Base-by-base conservation (phyloP, 305 asterid genomes). In the Fraxinus greggii region DNA sequence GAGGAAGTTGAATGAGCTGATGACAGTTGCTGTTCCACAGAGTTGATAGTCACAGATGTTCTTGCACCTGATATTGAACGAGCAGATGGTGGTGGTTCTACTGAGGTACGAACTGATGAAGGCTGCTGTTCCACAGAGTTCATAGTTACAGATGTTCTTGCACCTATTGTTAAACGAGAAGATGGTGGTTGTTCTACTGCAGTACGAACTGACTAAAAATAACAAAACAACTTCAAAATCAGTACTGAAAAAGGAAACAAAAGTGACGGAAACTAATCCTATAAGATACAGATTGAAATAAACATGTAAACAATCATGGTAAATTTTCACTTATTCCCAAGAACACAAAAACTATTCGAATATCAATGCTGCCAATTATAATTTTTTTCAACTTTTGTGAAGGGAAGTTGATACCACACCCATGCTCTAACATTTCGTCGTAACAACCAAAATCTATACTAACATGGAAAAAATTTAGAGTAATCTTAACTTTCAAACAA, bases 191-290 rank as follows among this genome's bases (percentile, higher is more conserved):
- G 92, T 13, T 88, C 92, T 61, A 82, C 83, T 61, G 92, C 32
- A 78, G 78, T 86, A 86, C 91, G 91, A 87, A 85, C 92, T 86
- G 93, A 63, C 93, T 90, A 86, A 84, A 82, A 82, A 86, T 80
- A 86, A 85, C 77, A 77, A 48, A 80, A 76, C 61, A 82, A 74
- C 80, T 83, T 84, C 80, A 88, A 72, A 65, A 21, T 32, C 38
- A 31, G 67, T 35, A 48, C 5, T 21, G 17, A 75, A 42, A 75
- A 42, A 72, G 32, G 78, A 35, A 45, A 79, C 45, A 32, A 70
- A 38, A 26, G 26, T 36, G 12, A 24, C 15, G 19, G 24, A 48
- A 67, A 69, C 56, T 29, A 9, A 29, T 21, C 31, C 13, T 35
- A 29, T 31, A 29, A 29, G 21, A 76, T 45, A 76, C 13, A 24